phyloP scores from a whole-genome alignment of 495 filamentous ascomycete species.

The Oidiodendron maius region DNA sequence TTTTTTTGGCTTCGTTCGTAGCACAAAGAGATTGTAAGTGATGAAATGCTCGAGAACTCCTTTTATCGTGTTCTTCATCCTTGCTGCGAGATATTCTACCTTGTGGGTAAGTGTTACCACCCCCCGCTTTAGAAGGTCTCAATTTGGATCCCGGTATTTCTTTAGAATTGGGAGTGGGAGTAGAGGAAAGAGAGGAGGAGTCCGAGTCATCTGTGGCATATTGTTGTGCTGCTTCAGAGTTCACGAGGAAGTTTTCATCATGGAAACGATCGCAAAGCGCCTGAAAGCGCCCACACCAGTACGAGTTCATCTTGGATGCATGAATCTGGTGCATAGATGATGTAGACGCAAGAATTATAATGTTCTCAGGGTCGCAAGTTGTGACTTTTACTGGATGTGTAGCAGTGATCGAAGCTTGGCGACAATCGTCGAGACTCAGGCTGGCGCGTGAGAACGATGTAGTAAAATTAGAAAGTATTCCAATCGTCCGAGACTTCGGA shows the following conservation, averaged over 20 bases:
- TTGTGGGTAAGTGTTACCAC: not conserved
- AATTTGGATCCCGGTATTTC: not conserved
- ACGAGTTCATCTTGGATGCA: not conserved
- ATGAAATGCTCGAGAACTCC: constrained; percentile 39
- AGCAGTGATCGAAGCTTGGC: not conserved
- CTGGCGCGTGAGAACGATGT: constrained; percentile 31
- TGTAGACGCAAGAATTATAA: not conserved
- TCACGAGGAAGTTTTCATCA: not conserved
- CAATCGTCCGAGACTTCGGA: constrained; percentile 31
- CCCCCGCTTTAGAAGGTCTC: not conserved
- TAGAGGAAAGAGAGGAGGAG: not conserved
- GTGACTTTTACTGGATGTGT: not conserved
- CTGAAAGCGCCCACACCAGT: constrained; percentile 1
- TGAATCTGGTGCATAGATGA: not conserved
- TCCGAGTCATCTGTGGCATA: not conserved
- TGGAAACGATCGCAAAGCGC: not conserved
- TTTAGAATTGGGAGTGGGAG: not conserved
- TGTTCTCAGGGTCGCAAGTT: not conserved
- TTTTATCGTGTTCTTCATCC: constrained; percentile 32
- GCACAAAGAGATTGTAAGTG: constrained; percentile 40
- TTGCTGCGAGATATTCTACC: not conserved
- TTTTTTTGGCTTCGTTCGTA: constrained; percentile 41
- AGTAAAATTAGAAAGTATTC: constrained; percentile 32
- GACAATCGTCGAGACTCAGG: constrained; percentile 7
- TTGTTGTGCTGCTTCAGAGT: not conserved